Evolutionary conservation across 2,329 filamentous ascomycete species (phyloP), one percentile per base, ranked within the genome.

Genomic region (Neoscytalidium dimidiatum): DNA sequence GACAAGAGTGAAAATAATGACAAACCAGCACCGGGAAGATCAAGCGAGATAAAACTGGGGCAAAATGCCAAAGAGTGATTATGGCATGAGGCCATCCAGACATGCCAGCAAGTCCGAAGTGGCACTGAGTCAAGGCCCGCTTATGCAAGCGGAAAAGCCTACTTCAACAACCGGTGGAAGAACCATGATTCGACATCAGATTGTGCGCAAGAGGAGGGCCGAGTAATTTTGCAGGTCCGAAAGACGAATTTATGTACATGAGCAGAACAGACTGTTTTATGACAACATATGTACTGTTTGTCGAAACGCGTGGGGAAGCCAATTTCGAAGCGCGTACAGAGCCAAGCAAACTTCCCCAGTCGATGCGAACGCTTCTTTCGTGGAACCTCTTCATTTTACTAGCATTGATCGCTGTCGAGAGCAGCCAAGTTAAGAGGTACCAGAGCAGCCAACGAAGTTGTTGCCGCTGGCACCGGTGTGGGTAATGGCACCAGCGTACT

Each of bases 391-490:
- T 19, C 17, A 33, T 33, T 52, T 23, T 13, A 21, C n/a, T 6
- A n/a, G 29, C 29, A 17, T 19, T 8, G 13, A 7, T n/a, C 48
- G 11, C 5, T 38, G 21, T n/a, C 21, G n/a, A 38, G 6, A 26
- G 21, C 3, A 5, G 19, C 14, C 46, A 21, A 61, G 19, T 56
- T 73, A 77, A 9, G 65, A 71, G 51, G 75, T 78, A 31, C 79
- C 79, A 46, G 73, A 73, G 74, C 89, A 91, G n/a, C 81, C 84
- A 64, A 91, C 87, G 76, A 92, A 92, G 76, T 84, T 81, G 74
- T 91, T 88, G 7, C 87, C 87, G 58, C 83, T 86, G 19, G 89
- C 89, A 29, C 89, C 89, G 23, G 87, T 90, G 72, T 92, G 90
- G 0, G 90, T 92, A 67, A 92, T 90, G 29, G 84, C 79, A 41